These are phyloP conservation scores for Ligustrum vulgare DNA, from an alignment of 257 asterid species.

Conservation along the genomic window DNA sequence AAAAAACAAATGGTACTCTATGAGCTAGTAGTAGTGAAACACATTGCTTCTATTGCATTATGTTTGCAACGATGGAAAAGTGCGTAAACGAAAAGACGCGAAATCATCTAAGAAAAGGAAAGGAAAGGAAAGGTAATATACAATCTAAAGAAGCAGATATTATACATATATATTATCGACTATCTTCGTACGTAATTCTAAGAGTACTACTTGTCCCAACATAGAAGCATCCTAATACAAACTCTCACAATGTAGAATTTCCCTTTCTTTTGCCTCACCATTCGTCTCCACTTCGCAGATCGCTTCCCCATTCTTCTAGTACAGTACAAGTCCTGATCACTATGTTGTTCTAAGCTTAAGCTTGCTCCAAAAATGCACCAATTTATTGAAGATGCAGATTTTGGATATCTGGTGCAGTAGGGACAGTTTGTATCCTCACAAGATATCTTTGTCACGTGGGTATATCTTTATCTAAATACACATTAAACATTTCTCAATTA, in stretches of 20 bases:
- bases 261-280: slow-evolving; percentile 38
- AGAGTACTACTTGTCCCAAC: slow-evolving; percentile 32
- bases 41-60: too few species aligned
- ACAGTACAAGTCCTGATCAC: too few species aligned
- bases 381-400: not conserved
- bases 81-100: too few species aligned
- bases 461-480: not conserved
- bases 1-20: too few species aligned
- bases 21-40: too few species aligned
- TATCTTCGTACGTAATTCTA: too few species aligned
- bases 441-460: too few species aligned
- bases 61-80: too few species aligned
- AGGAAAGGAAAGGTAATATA: too few species aligned
- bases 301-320: slow-evolving; percentile 26
- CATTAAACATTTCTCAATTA: not conserved
- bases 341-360: not conserved
- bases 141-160: too few species aligned
- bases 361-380: not conserved
- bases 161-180: too few species aligned
- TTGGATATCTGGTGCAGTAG: slow-evolving; percentile 21
- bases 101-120: too few species aligned
- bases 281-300: slow-evolving; percentile 33
- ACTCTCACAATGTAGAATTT: slow-evolving; percentile 41
- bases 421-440: slow-evolving; percentile 32
- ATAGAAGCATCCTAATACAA: slow-evolving; percentile 39